Conservation (phyloP, 2,329 filamentous ascomycete genomes). For the Paradendryphiella salina region DNA sequence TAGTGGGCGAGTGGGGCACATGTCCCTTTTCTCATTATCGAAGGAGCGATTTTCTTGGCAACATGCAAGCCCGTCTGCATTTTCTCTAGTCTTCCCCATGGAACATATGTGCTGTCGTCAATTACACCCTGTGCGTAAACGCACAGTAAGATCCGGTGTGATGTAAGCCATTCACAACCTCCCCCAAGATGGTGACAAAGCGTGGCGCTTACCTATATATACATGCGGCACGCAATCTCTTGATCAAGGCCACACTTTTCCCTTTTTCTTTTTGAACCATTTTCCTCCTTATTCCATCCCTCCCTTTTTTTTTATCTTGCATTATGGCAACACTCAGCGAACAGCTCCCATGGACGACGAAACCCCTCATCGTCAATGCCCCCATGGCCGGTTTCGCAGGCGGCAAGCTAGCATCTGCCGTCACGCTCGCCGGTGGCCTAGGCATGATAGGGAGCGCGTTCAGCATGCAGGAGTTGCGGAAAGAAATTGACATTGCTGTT, state of each 20-base stretch:
- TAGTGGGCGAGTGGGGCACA: no score
- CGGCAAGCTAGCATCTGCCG: constrained; percentile 60
- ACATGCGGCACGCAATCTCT: background rate
- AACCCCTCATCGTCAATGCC: constrained; percentile 63
- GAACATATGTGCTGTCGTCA: no score
- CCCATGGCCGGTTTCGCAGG: constrained; percentile 69
- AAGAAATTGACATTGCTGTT: constrained; percentile 35
- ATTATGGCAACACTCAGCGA: constrained; percentile 21
- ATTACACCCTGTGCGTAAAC: no score
- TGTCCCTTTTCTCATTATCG: no score
- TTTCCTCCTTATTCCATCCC: background rate
- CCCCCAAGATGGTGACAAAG: background rate
- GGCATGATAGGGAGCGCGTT: constrained; percentile 50
- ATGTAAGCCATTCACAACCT: background rate
- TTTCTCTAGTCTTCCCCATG: no score
- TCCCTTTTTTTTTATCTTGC: background rate
- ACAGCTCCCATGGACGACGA: constrained; percentile 56
- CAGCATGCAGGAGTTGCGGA: constrained; percentile 38
- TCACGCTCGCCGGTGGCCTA: constrained; percentile 58
- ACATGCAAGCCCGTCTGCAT: no score
- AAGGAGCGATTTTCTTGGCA: no score
- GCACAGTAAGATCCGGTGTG: background rate
- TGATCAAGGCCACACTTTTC: background rate
- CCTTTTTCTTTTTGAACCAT: background rate
- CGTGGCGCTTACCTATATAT: background rate